Evolutionary conservation across 2,329 filamentous ascomycete genomes (phyloP).

Genomic region (Ophiostoma himal-ulmi): DNA sequence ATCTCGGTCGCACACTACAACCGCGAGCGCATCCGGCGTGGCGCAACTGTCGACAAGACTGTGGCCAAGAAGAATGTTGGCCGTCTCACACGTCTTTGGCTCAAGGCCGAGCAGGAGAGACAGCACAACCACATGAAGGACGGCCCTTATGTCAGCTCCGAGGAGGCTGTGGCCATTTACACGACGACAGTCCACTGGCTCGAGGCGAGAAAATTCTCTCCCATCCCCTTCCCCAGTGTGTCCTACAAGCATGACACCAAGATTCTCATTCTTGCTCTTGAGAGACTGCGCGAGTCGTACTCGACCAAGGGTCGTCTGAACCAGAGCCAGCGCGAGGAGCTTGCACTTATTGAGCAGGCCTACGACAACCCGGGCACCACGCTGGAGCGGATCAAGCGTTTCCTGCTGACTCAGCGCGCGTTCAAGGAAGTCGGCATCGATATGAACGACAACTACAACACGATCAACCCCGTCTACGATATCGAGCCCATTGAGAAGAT

Average conservation of each 20-base stretch:
- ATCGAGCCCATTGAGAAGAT: slow-evolving; percentile 99
- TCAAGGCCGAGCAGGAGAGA: slow-evolving; percentile 96
- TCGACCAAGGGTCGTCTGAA: slow-evolving; percentile 96
- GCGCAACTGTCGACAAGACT: slow-evolving; percentile 97
- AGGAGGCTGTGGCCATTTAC: slow-evolving; percentile 97
- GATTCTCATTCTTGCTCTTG: slow-evolving; percentile 90
- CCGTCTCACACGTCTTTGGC: slow-evolving; percentile 87
- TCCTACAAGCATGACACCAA: slow-evolving; percentile 99
- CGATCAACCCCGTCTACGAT: slow-evolving; percentile 98
- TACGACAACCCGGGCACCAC: slow-evolving; percentile 98
- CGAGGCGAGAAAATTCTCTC: slow-evolving; percentile 95
- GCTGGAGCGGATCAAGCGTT: slow-evolving; percentile 91
- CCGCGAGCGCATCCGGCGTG: slow-evolving; percentile 89
- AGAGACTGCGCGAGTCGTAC: slow-evolving; percentile 89
- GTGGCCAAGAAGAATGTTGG: slow-evolving; percentile 99
- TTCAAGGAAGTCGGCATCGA: slow-evolving; percentile 99
- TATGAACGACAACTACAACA: slow-evolving; percentile 99
- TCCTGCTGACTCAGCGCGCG: slow-evolving; percentile 90
- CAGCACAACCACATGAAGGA: slow-evolving; percentile 99
- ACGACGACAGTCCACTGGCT: slow-evolving; percentile 99
- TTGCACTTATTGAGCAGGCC: slow-evolving; percentile 94
- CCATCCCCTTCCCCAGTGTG: slow-evolving; percentile 96
- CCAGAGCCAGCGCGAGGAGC: slow-evolving; percentile 93
- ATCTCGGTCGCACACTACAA: slow-evolving; percentile 99
- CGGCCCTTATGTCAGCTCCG: slow-evolving; percentile 94